A percentile compares a stretch with the other conserved stretches of the same genome.
Evolutionary conservation across 164 flowering plant genomes (phyloP).

Genomic region (Vitis labrusca): DNA sequence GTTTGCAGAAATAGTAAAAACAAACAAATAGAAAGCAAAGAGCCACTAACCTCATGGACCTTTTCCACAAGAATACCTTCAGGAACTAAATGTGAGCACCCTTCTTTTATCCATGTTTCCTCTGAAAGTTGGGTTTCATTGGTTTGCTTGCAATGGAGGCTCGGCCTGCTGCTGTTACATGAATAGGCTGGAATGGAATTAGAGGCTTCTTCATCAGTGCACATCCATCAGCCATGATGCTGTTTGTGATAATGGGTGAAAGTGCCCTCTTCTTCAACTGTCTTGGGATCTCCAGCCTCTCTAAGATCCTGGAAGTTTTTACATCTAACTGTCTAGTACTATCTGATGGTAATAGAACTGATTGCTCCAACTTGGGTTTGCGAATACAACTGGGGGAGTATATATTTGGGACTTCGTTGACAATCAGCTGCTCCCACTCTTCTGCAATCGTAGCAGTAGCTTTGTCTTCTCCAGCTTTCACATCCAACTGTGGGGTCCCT

Average conservation of each 20-base stretch:
- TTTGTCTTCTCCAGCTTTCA: conserved; percentile 21
- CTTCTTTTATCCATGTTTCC: conserved; percentile 31
- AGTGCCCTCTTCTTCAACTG: conserved; percentile 41
- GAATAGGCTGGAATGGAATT: conserved; percentile 35
- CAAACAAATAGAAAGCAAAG: too few relatives aligned
- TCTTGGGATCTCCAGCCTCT: conserved; percentile 77
- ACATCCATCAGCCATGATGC: conserved; percentile 15
- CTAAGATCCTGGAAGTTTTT: conserved; percentile 80
- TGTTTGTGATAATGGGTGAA: conserved; percentile 32
- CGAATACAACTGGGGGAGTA: conserved; percentile 37
- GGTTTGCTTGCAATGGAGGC: conserved; percentile 43
- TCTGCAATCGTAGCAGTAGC: conserved; percentile 33
- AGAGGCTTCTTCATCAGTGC: conserved; percentile 47
- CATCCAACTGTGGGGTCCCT: conserved; percentile 18
- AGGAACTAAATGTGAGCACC: too few relatives aligned
- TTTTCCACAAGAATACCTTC: too few relatives aligned
- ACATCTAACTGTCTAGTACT: conserved; percentile 45
- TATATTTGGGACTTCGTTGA: conserved; percentile 41
- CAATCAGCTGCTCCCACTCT: conserved; percentile 82
- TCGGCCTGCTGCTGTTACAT: conserved; percentile 26
- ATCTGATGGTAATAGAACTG: conserved; percentile 29
- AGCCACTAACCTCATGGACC: too few relatives aligned
- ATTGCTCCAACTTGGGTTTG: conserved; percentile 28
- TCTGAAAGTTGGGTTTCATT: conserved; percentile 71
- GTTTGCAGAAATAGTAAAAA: too few relatives aligned